Evolutionary conservation across 1,139 yeast genomes (phyloP), one percentile per base, ranked within the genome.

Genomic region (Schwanniomyces etchellsii): DNA sequence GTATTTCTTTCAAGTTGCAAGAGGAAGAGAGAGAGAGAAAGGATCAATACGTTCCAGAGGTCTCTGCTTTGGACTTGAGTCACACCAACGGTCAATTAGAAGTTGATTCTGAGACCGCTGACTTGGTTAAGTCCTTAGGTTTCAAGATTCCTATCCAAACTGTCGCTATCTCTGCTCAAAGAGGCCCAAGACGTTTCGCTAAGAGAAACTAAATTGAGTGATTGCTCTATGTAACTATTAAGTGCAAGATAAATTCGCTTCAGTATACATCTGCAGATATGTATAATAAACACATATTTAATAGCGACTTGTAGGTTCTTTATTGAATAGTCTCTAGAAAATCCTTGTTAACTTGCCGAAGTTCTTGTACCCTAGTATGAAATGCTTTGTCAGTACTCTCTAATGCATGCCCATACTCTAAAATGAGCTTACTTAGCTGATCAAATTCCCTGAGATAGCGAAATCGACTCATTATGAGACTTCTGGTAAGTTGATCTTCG

Each of bases 1-100:
- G 99, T 79, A 93, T 91, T 58, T 91, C 98, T 60, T 91, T 91
- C 96, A 93, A 93, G 77, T 86, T 91, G 66, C 99, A 91, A 81
- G 99, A 91, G 78, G 99, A 91, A 77, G 99, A 93, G 81, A 91
- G 98, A 82, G 99, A 93, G 78, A 85, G 98, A 80, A 91, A 93
- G 78, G 99, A 93, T 74, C 98, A 93, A 79, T 93, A 89, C 75
- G 98, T 93, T 62, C 99, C 99, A 74, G 97, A 89, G 70, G 95
- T 89, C 64, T 93, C 98, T 67, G 99, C 98, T 69, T 85, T 93
- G 70, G 97, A 89, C 77, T 83, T 89, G 67, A 81, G 95, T 55
- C 89, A 86, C 84, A 79, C 88, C 69, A 86, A 86, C 74, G 89
- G 89, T 68, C 93, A 84, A 65, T 85, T 93, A 70, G 93, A 86